phyloP scores from a whole-genome alignment of 495 filamentous ascomycete species.

The Extremus antarcticus region DNA sequence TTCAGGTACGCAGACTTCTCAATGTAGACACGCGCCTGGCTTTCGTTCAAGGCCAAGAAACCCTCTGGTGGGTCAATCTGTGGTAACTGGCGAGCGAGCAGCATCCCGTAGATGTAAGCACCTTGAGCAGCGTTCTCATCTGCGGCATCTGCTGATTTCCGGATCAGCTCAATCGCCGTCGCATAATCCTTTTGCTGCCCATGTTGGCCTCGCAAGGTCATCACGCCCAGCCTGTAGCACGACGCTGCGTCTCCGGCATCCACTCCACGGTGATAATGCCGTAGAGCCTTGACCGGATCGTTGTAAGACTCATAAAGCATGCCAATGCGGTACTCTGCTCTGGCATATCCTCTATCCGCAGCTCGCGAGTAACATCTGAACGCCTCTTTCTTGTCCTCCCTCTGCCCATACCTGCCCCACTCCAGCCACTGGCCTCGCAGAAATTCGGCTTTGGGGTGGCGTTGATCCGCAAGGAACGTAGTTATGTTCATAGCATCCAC shows the following conservation, averaged over 20 bases:
- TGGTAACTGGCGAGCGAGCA: slow-evolving; percentile 77
- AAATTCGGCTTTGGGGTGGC: slow-evolving; percentile 88
- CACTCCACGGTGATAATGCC: slow-evolving; percentile 75
- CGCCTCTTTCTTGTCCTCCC: slow-evolving; percentile 86
- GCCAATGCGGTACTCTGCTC: slow-evolving; percentile 92
- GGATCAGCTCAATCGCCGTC: slow-evolving; percentile 69
- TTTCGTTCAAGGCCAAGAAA: slow-evolving; percentile 61
- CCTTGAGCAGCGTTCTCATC: slow-evolving; percentile 97
- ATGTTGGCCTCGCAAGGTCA: slow-evolving; percentile 89
- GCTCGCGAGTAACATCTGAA: slow-evolving; percentile 74
- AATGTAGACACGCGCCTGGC: slow-evolving; percentile 71
- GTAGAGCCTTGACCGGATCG: slow-evolving; percentile 78
- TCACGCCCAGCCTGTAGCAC: slow-evolving; percentile 93
- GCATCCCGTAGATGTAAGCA: slow-evolving; percentile 94
- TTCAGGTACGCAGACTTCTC: slow-evolving; percentile 95
- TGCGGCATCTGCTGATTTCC: slow-evolving; percentile 69
- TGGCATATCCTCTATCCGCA: slow-evolving; percentile 82
- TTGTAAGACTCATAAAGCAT: slow-evolving; percentile 96
- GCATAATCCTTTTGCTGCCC: slow-evolving; percentile 72
- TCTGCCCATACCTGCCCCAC: slow-evolving; percentile 88
- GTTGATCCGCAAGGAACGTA: slow-evolving; percentile 76
- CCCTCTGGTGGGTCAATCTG: slow-evolving; percentile 72
- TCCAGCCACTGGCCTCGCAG: slow-evolving; percentile 95
- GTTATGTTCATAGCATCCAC: slow-evolving; percentile 87
- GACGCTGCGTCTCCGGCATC: slow-evolving; percentile 78